Base-by-base conservation (phyloP, 352 stramenopile genomes). In the Phytophthora nicotianae region DNA sequence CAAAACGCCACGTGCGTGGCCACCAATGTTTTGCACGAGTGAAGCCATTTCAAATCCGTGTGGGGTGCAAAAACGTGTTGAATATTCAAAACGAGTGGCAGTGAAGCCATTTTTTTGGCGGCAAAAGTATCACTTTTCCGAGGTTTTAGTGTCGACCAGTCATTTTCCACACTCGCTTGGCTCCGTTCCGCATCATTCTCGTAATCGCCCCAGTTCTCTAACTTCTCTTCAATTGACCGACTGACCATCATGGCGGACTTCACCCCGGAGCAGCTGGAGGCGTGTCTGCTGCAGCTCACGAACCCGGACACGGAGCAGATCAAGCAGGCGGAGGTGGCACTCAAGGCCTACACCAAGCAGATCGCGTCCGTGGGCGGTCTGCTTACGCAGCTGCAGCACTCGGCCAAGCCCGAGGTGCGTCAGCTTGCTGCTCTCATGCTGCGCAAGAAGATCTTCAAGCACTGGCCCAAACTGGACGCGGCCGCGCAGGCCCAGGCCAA, bases 281-380 rank as follows among this genome's bases (percentile, higher is more conserved):
- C 82, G 54, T 92, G 86, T 75, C 79, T 96, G 40, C 68, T 92
- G 74, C 88, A 94, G 57, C 86, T 99, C 47, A 98, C 90, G 55
- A 80, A 98, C 69, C 93, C 93, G 29, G 91, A 99, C 78, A 98
- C 96, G 43, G 82, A 96, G 68, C 83, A 95, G 54, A 98, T 98
- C 76, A 97, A 98, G 80, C 80, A 98, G 71, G 96, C 93, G 8
- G 96, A 98, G 79, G 71, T 75, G 27, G 79, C 86, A 17, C 71
- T 99, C 54, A 99, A 99, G 79, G 76, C 74, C 27, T 92, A 98
- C 66, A 75, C 98, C 27, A 98, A 98, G 72, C 81, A 97, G 74
- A 70, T 95, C 38, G 73, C 70, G 37, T 92, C 70, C 21, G 88
- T 98, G 26, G 74, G 79, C 48, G 88, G 88, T 1, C 77, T 98